Evolutionary conservation across 352 stramenopile genomes (phyloP).

Genomic region (Stramenopiles sp.): DNA sequence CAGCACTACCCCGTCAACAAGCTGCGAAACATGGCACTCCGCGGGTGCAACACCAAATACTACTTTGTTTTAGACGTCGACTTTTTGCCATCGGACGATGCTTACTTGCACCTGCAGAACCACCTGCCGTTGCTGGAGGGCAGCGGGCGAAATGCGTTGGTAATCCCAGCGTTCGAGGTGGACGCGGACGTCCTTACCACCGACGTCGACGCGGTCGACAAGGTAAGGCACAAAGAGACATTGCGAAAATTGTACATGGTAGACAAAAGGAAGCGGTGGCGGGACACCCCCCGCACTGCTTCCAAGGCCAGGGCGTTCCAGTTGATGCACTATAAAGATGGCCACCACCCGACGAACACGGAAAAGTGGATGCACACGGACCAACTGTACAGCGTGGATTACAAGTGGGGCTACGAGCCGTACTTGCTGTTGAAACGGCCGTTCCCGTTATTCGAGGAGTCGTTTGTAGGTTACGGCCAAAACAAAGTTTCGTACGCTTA

Average conservation of each 20-base stretch:
- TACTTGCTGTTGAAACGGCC: neutral
- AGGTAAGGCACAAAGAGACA: neutral
- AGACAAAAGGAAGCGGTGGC: neutral
- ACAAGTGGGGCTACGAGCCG: conserved; percentile 10
- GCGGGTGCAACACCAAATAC: neutral
- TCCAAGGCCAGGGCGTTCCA: conserved; percentile 9
- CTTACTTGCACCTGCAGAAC: neutral
- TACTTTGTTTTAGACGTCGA: neutral
- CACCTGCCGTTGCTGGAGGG: neutral
- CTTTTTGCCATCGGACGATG: conserved; percentile 3
- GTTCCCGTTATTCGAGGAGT: conserved; percentile 12
- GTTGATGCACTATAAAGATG: conserved; percentile 13
- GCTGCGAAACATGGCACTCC: neutral
- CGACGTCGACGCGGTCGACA: neutral
- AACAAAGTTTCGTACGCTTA: conserved; percentile 12
- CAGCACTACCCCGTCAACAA: neutral
- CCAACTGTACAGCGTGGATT: neutral
- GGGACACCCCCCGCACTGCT: neutral
- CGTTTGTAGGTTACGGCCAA: conserved; percentile 3
- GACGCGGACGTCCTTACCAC: neutral
- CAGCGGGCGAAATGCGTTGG: neutral
- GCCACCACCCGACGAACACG: conserved; percentile 5
- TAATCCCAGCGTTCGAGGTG: conserved; percentile 8
- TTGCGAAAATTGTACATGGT: conserved; percentile 8
- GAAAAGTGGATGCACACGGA: neutral